Evolutionary conservation across 352 stramenopile genomes (phyloP).

Genomic region (Pythium brachiatum): DNA sequence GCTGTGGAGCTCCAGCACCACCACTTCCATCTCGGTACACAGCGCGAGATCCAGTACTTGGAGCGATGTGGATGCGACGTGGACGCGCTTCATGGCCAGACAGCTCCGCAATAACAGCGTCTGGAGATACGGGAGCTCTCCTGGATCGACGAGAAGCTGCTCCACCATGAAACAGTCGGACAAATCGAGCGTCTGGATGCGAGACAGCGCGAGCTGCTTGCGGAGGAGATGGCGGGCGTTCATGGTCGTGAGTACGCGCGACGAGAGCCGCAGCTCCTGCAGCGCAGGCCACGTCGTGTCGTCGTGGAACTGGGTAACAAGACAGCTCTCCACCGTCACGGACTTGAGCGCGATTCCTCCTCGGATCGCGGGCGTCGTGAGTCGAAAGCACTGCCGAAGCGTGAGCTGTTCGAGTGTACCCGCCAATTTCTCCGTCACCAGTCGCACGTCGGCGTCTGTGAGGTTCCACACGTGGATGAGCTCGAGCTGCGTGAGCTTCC

Average conservation of each 20-base stretch:
- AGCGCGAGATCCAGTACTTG: slow-evolving; percentile 38
- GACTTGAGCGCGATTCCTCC: slow-evolving; percentile 30
- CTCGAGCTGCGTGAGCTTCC: slow-evolving; percentile 39
- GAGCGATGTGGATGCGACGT: slow-evolving; percentile 50
- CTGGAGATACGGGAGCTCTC: slow-evolving; percentile 45
- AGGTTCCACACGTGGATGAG: slow-evolving; percentile 47
- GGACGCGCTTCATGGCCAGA: slow-evolving; percentile 48
- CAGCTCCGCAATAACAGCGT: slow-evolving; percentile 44
- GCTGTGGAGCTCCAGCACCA: slow-evolving; percentile 43
- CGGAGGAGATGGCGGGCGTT: slow-evolving; percentile 47
- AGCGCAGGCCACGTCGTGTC: slow-evolving; percentile 47
- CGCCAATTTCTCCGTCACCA: slow-evolving; percentile 33
- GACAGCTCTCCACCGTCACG: slow-evolving; percentile 45
- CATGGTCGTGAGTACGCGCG: slow-evolving; percentile 42
- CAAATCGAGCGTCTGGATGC: slow-evolving; percentile 36
- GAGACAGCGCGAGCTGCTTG: slow-evolving; percentile 25
- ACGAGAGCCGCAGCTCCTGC: slow-evolving; percentile 45
- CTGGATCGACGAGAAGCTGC: slow-evolving; percentile 52
- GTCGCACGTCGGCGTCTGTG: slow-evolving; percentile 41
- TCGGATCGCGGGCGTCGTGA: slow-evolving; percentile 45
- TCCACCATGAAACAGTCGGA: slow-evolving; percentile 52
- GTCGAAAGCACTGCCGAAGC: slow-evolving; percentile 55
- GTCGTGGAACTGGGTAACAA: slow-evolving; percentile 37
- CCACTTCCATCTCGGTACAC: slow-evolving; percentile 42
- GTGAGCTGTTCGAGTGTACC: slow-evolving; percentile 40